Evolutionary conservation across 495 filamentous ascomycete genomes (phyloP).

Genomic region (Poronia punctata): DNA sequence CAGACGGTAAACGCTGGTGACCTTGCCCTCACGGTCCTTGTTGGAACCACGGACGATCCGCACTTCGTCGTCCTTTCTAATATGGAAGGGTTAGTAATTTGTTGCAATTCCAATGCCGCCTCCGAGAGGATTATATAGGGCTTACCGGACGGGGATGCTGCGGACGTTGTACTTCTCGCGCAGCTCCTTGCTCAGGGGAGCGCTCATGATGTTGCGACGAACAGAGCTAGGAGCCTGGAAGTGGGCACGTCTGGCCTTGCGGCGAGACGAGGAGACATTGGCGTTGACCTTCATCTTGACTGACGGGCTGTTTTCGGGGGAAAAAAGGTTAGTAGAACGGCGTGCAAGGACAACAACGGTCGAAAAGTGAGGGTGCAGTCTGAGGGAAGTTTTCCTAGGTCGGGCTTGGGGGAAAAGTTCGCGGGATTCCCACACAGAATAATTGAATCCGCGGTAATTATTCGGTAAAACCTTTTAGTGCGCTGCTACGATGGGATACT

Average conservation of each 20-base stretch:
- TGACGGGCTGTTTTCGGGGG: slow-evolving; percentile 2
- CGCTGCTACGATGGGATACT: too few relatives aligned
- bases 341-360: not conserved
- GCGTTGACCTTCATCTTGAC: slow-evolving; percentile 11
- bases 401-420: not conserved
- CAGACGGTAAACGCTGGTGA: slow-evolving; percentile 94
- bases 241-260: slow-evolving; percentile 97
- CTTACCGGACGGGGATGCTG: slow-evolving; percentile 78
- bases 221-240: slow-evolving; percentile 86
- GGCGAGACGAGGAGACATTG: slow-evolving; percentile 68
- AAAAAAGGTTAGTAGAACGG: slow-evolving; percentile 6
- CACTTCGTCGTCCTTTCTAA: slow-evolving; percentile 89
- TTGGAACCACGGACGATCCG: slow-evolving; percentile 76
- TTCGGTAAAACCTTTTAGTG: not conserved
- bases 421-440: slow-evolving; percentile 1
- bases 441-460: slow-evolving; percentile 5
- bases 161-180: slow-evolving; percentile 94
- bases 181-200: slow-evolving; percentile 90
- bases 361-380: slow-evolving; percentile 3
- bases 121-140: not conserved
- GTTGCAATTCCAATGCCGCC: not conserved
- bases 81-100: not conserved
- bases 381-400: not conserved
- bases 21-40: slow-evolving; percentile 94
- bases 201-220: slow-evolving; percentile 90